These are phyloP conservation scores for Phytophthora syringae DNA, from an alignment of 352 stramenopile genomes.

Conservation along the genomic window DNA sequence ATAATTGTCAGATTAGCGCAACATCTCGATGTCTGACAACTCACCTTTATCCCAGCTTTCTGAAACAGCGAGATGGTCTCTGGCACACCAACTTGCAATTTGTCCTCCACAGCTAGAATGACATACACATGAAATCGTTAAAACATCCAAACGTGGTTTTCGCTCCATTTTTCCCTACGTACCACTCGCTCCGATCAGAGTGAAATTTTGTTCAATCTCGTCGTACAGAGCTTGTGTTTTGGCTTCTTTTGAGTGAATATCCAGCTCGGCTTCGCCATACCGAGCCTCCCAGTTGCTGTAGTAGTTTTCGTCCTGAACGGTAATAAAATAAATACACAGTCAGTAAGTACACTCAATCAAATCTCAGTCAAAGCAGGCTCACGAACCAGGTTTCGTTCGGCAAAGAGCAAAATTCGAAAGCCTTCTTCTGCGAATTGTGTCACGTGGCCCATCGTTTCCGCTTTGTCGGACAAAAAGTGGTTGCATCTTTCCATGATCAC, in stretches of 20 bases:
- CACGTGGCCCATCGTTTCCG: conserved; percentile 74
- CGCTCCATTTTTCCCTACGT: conserved; percentile 8
- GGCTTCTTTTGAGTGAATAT: conserved; percentile 70
- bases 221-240: conserved; percentile 64
- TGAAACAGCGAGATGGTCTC: conserved; percentile 91
- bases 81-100: conserved; percentile 96
- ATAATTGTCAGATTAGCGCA: too few species aligned
- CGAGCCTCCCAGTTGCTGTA: conserved; percentile 72
- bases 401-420: conserved; percentile 87
- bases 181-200: conserved; percentile 88
- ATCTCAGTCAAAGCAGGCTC: too few species aligned
- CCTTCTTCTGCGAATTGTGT: conserved; percentile 86
- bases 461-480: conserved; percentile 58
- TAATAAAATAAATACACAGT: background rate
- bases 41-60: conserved; percentile 96
- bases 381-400: conserved; percentile 73
- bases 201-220: conserved; percentile 87
- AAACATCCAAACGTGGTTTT: background rate
- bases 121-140: background rate
- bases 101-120: conserved; percentile 95
- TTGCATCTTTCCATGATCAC: conserved; percentile 79
- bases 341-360: too few species aligned
- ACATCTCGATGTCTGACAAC: background rate
- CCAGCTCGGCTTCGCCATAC: conserved; percentile 75
- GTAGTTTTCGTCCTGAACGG: conserved; percentile 60